phyloP scores from a whole-genome alignment of 441 rosid species.

The Pelargonium citronellum region DNA sequence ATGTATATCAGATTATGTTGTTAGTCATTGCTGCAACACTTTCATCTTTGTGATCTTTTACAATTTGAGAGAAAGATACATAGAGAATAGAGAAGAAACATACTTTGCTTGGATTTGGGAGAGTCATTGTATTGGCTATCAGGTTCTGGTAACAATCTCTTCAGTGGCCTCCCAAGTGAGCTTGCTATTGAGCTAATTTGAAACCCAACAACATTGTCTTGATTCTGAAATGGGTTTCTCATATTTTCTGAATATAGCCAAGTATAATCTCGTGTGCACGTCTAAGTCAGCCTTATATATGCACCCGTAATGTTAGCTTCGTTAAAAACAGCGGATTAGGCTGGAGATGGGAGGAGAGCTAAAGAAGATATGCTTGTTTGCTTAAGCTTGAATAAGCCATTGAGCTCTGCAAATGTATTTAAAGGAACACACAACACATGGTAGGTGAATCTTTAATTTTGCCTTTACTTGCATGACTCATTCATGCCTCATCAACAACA shows the following conservation, averaged over 20 bases:
- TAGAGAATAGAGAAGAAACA: neutral
- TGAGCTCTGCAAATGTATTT: neutral
- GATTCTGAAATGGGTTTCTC: constrained; percentile 30
- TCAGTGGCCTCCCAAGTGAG: constrained; percentile 24
- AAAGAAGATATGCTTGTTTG: no score
- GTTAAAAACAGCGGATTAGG: no score
- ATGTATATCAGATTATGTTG: no score
- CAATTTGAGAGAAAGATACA: no score
- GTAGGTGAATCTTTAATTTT: neutral
- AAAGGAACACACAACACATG: neutral
- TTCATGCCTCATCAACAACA: neutral
- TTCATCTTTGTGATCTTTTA: no score
- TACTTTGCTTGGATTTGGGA: constrained; percentile 25
- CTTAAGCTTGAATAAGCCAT: no score
- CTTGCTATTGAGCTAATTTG: constrained; percentile 22
- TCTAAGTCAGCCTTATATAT: no score
- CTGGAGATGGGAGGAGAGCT: no score
- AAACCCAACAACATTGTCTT: constrained; percentile 23
- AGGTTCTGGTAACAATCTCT: constrained; percentile 24
- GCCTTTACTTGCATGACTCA: neutral
- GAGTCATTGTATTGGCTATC: constrained; percentile 21
- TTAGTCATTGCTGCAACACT: no score
- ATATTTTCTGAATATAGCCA: constrained; percentile 8
- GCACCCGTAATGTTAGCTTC: neutral
- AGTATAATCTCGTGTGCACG: no score